These are phyloP conservation scores for Vararia minispora DNA, from an alignment of 768 basidiomycete species.

Conservation along the genomic window DNA sequence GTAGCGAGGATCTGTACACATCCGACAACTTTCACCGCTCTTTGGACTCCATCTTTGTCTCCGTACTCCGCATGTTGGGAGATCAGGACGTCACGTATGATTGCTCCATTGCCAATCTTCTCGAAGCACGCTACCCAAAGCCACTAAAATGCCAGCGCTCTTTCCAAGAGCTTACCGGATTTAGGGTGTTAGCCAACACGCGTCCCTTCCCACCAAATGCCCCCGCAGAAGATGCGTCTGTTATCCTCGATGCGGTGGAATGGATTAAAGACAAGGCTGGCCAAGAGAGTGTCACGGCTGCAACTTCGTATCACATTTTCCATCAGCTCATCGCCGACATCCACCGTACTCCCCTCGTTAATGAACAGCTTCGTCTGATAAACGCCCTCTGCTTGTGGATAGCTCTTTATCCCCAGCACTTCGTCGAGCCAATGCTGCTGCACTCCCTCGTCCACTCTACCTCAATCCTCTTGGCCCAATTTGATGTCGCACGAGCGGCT, in stretches of 20 bases:
- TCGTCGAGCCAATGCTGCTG: slow-evolving; percentile 49
- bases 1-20: slow-evolving; percentile 22
- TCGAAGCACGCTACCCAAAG: no score
- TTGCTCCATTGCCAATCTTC: slow-evolving; percentile 46
- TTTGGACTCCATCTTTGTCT: slow-evolving; percentile 46
- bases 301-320: slow-evolving; percentile 68
- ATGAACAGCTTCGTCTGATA: slow-evolving; percentile 70
- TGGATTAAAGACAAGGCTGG: slow-evolving; percentile 47
- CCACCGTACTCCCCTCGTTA: slow-evolving; percentile 59
- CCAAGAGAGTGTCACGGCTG: slow-evolving; percentile 31
- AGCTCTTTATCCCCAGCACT: slow-evolving; percentile 43
- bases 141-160: no score
- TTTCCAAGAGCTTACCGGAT: slow-evolving; percentile 41
- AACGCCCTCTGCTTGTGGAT: slow-evolving; percentile 69
- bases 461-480: slow-evolving; percentile 51
- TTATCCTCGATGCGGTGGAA: slow-evolving; percentile 41
- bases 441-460: slow-evolving; percentile 60
- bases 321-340: slow-evolving; percentile 62
- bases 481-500: slow-evolving; percentile 54
- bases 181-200: slow-evolving; percentile 38
- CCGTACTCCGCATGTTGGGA: slow-evolving; percentile 49
- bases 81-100: slow-evolving; percentile 52
- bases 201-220: slow-evolving; percentile 53
- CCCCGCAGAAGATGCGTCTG: slow-evolving; percentile 40
- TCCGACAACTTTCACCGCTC: no score